Conservation (phyloP, 768 basidiomycete genomes). For the Boletus coccyginus region DNA sequence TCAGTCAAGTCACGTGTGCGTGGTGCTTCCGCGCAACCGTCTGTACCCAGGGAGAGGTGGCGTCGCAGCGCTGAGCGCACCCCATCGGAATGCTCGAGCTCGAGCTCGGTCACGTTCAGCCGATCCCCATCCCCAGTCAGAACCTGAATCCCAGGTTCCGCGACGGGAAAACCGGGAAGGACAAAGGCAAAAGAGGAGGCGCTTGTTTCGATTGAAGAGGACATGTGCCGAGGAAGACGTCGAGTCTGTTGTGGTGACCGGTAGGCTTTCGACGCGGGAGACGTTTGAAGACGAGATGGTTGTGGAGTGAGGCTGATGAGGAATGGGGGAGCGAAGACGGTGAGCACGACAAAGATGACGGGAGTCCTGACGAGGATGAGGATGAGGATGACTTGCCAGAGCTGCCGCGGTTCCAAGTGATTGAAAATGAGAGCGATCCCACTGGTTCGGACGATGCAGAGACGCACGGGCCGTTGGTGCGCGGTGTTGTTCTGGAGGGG, state of each 20-base stretch:
- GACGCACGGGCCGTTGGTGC: conserved; percentile 19
- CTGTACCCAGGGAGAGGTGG: background rate
- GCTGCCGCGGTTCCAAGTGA: conserved; percentile 11
- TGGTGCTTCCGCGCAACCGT: conserved; percentile 12
- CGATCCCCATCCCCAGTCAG: conserved; percentile 4
- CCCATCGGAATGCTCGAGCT: conserved; percentile 21
- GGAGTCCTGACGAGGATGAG: background rate
- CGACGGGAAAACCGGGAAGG: background rate
- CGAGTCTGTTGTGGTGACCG: background rate
- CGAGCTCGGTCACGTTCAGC: conserved; percentile 23
- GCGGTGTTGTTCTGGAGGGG: background rate
- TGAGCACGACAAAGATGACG: background rate
- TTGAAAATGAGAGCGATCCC: conserved; percentile 8
- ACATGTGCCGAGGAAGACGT: background rate
- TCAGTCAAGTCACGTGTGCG: background rate
- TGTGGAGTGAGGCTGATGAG: conserved; percentile 1
- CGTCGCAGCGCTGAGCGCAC: background rate
- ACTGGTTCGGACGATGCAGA: conserved; percentile 32
- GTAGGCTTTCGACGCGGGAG: conserved; percentile 4
- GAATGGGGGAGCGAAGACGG: background rate
- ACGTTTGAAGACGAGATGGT: conserved; percentile 18
- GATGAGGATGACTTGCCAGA: background rate
- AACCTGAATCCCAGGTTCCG: background rate
- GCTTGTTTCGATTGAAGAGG: conserved; percentile 9
- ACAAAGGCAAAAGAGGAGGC: conserved; percentile 1